These are phyloP conservation scores for Pseudogymnoascus sp. DNA, from an alignment of 2,329 filamentous ascomycete genomes.

Conservation along the genomic window DNA sequence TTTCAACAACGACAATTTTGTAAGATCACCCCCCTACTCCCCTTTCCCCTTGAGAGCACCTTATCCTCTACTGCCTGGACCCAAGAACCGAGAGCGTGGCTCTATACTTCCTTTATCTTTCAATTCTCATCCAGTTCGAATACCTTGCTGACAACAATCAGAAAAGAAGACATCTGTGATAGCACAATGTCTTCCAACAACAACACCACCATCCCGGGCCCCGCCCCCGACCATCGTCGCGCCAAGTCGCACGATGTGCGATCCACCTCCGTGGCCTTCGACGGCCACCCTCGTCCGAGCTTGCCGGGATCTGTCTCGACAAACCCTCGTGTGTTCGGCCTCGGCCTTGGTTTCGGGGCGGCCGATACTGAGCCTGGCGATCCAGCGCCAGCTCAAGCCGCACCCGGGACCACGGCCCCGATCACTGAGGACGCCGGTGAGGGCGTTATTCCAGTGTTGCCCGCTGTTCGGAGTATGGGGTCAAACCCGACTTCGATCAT, in stretches of 20 bases:
- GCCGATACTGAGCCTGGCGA: background rate
- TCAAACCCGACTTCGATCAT: background rate
- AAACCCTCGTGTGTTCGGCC: background rate
- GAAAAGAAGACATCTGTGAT: background rate
- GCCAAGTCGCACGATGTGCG: conserved; percentile 6
- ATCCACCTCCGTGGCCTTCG: background rate
- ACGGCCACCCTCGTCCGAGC: background rate
- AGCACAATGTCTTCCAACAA: background rate
- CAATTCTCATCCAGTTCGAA: background rate
- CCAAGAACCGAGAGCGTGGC: background rate
- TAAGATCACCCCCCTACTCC: background rate
- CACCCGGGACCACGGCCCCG: background rate
- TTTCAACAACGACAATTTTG: background rate
- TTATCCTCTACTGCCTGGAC: background rate
- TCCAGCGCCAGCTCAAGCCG: background rate
- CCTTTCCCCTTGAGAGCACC: background rate
- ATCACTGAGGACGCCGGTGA: background rate
- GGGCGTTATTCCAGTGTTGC: background rate
- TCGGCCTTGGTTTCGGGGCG: background rate
- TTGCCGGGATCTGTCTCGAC: background rate
- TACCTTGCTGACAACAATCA: background rate
- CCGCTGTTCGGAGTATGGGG: background rate
- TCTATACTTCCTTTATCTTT: background rate
- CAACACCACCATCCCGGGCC: background rate
- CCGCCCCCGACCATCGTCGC: background rate